These are phyloP conservation scores for Hibiscus trionum DNA, from an alignment of 345 rosid species.

Conservation along the genomic window DNA sequence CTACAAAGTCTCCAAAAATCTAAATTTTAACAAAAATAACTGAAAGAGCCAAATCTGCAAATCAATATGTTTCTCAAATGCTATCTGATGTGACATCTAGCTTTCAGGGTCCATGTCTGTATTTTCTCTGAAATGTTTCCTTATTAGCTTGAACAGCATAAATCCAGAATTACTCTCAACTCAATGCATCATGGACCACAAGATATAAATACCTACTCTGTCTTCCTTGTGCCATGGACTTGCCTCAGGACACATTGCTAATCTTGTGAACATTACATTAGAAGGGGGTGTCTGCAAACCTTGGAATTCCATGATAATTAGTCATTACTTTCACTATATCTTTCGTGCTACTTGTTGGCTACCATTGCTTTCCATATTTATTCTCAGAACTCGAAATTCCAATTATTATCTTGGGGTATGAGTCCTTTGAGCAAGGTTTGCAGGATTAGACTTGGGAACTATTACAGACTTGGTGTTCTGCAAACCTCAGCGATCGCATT, in stretches of 20 bases:
- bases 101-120: not conserved
- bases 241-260: not conserved
- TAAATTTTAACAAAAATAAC: not conserved
- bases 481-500: not conserved
- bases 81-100: not conserved
- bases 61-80: not conserved
- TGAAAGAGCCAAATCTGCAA: not conserved
- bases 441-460: not conserved
- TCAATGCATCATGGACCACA: not conserved
- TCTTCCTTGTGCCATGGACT: not conserved
- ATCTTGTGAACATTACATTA: not conserved
- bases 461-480: not conserved
- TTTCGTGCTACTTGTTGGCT: not conserved
- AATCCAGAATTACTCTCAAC: not conserved
- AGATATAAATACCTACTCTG: not conserved
- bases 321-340: not conserved
- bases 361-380: not conserved
- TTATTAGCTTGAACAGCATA: not conserved
- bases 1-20: not conserved
- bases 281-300: not conserved
- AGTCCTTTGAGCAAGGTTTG: not conserved
- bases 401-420: not conserved
- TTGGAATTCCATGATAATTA: conserved; percentile 1
- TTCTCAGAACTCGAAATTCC: not conserved
- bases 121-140: not conserved